Base-by-base conservation (phyloP, 192 early-diverging fungal species). In the Gigaspora rosea region DNA sequence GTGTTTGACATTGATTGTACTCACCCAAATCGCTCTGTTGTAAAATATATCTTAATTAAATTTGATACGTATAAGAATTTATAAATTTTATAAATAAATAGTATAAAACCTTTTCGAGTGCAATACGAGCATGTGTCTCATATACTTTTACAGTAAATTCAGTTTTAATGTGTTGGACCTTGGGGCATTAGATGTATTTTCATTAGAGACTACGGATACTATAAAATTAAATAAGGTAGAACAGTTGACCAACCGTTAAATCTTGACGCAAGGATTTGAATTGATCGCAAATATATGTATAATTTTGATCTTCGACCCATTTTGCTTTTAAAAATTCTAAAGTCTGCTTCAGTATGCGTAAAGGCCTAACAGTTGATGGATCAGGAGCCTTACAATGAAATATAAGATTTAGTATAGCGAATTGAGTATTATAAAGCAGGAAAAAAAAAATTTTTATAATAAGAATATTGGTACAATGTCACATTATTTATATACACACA, bases 1-100 rank as follows among this genome's bases (percentile, higher is more conserved):
- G 96, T 7, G 94, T 95, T 82, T 97, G 95, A 80, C 96, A 98
- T 79, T 97, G 96, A 77, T 99, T 99, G 84, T 92, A 99, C 86
- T 99, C 97, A 78, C 96, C 96, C 32, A 99, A 85, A 79, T 99
- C 97, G 58, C 93, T 87, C 90, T 93, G 79, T 3, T 47, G 15
- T 18, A 64, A 76, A 77, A 41, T 66, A 67, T 66, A 49, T 11
- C 7, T 41, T 12, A 62, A n/a, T 46, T 7, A 47, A 22, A 52
- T 62, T n/a, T 32, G 50, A 56, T 22, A 11, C n/a, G 33, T 61
- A 7, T n/a, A 10, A 48, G 0, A 20, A 16, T 54, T 10, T 36
- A 56, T 54, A 41, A 41, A 52, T 72, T 11, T 58, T 3, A 27
- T 27, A 61, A 61, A 12, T 5, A 64, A 63, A 32, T 35, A 63